Evolutionary conservation across 768 basidiomycete species (phyloP).

Genomic region (Rhizopogon vulgaris): DNA sequence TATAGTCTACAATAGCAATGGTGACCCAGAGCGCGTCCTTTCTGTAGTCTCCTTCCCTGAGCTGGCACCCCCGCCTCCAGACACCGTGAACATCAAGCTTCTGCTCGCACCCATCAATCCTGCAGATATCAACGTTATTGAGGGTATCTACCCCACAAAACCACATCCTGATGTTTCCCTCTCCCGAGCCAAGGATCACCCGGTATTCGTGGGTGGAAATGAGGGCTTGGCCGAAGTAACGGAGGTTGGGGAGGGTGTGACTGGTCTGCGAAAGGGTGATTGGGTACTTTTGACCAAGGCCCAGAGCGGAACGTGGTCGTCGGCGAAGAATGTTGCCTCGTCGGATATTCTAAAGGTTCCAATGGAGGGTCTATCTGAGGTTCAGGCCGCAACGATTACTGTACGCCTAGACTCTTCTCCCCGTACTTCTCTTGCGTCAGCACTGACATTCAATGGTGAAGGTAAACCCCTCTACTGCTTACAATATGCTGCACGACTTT

Average conservation of each 20-base stretch:
- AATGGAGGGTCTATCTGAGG: constrained; percentile 43
- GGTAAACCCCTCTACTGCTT: constrained; percentile 83
- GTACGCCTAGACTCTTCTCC: constrained; percentile 31
- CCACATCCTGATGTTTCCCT: constrained; percentile 38
- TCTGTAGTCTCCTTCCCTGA: constrained; percentile 43
- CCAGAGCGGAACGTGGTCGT: constrained; percentile 75
- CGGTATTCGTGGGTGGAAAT: constrained; percentile 64
- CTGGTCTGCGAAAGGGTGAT: constrained; percentile 46
- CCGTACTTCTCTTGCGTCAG: neutral
- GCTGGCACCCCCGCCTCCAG: constrained; percentile 47
- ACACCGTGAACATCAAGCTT: constrained; percentile 59
- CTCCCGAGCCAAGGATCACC: constrained; percentile 21
- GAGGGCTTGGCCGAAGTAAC: constrained; percentile 69
- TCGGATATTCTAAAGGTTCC: constrained; percentile 60
- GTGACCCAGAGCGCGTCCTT: constrained; percentile 59
- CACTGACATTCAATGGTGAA: constrained; percentile 16
- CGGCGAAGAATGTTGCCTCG: constrained; percentile 44
- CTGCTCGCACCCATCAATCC: constrained; percentile 76
- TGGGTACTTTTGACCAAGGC: constrained; percentile 68
- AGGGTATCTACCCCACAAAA: constrained; percentile 75
- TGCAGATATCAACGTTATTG: constrained; percentile 73
- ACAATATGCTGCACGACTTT: constrained; percentile 75
- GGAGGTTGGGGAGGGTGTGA: constrained; percentile 51
- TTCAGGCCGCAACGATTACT: constrained; percentile 69
- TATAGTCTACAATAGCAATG: constrained; percentile 55